phyloP scores from a whole-genome alignment of 805 yeast genomes.

The Sugiyamaella floridensis region DNA sequence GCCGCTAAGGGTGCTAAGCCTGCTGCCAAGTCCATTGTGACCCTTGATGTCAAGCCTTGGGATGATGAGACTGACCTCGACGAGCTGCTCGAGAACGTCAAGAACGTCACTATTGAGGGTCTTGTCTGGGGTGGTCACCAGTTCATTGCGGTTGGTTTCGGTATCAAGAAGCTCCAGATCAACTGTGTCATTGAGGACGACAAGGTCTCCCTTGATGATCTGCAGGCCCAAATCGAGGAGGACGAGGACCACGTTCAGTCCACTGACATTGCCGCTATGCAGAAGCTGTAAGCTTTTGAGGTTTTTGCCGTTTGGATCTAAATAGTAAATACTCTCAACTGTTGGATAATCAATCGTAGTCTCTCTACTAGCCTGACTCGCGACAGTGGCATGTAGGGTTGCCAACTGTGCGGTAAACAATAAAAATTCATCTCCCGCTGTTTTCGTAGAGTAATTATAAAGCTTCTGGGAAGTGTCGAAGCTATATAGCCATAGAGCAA shows the following conservation, averaged over 20 bases:
- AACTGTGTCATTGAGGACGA: conserved; percentile 97
- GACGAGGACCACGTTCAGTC: conserved; percentile 99
- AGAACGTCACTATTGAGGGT: conserved; percentile 84
- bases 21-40: conserved; percentile 96
- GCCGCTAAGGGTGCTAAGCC: conserved; percentile 96
- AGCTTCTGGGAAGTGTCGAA: no score
- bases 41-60: conserved; percentile 99
- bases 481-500: no score
- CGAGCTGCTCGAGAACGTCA: conserved; percentile 78
- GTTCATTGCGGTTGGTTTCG: conserved; percentile 96
- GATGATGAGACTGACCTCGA: conserved; percentile 98
- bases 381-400: no score
- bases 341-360: no score
- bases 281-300: conserved; percentile 62
- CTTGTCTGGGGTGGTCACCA: conserved; percentile 97
- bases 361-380: no score
- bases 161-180: conserved; percentile 98
- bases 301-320: not conserved
- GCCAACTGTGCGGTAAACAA: no score
- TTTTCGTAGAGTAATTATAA: no score
- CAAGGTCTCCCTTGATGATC: conserved; percentile 86
- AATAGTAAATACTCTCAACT: not conserved
- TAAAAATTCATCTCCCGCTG: no score
- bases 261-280: conserved; percentile 98
- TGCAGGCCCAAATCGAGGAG: conserved; percentile 66